Evolutionary conservation across 2,329 filamentous ascomycete species (phyloP).

Genomic region (Monosporascus sp.): DNA sequence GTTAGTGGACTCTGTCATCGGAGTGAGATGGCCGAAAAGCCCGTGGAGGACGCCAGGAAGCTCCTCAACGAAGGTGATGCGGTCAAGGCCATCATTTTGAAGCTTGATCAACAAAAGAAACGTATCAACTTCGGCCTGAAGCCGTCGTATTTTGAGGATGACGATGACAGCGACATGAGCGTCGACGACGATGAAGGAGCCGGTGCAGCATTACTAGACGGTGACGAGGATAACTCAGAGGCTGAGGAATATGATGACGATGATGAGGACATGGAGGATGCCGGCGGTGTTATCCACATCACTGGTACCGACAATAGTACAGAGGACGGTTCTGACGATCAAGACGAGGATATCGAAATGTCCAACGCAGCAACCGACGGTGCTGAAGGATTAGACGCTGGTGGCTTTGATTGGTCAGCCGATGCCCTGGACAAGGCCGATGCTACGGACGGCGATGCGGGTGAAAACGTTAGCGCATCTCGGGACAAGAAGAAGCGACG

Average conservation of each 20-base stretch:
- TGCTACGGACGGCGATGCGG: conserved; percentile 45
- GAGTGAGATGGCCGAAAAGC: conserved; percentile 82
- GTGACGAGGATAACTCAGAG: conserved; percentile 30
- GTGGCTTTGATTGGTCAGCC: conserved; percentile 85
- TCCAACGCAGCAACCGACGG: conserved; percentile 31
- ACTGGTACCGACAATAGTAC: conserved; percentile 37
- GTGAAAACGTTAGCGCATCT: conserved; percentile 26
- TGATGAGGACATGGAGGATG: conserved; percentile 43
- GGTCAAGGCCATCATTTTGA: conserved; percentile 88
- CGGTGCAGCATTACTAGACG: conserved; percentile 34
- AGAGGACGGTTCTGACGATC: conserved; percentile 35
- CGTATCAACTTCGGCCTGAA: conserved; percentile 88
- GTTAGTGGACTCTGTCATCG: conserved; percentile 91
- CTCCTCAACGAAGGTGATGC: conserved; percentile 84
- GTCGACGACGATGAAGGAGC: conserved; percentile 39
- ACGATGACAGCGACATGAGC: conserved; percentile 28
- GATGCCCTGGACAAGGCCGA: conserved; percentile 54
- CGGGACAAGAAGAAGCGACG: conserved; percentile 63
- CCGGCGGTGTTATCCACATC: conserved; percentile 38
- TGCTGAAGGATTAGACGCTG: conserved; percentile 57
- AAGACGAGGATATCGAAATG: conserved; percentile 38
- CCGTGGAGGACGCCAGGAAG: conserved; percentile 78
- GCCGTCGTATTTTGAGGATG: conserved; percentile 77
- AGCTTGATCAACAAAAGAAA: conserved; percentile 67
- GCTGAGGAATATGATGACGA: conserved; percentile 42